A percentile compares a stretch with the other conserved stretches of the same genome.
Conservation (phyloP, 2,329 filamentous ascomycete species). For the Curvularia sp. region DNA sequence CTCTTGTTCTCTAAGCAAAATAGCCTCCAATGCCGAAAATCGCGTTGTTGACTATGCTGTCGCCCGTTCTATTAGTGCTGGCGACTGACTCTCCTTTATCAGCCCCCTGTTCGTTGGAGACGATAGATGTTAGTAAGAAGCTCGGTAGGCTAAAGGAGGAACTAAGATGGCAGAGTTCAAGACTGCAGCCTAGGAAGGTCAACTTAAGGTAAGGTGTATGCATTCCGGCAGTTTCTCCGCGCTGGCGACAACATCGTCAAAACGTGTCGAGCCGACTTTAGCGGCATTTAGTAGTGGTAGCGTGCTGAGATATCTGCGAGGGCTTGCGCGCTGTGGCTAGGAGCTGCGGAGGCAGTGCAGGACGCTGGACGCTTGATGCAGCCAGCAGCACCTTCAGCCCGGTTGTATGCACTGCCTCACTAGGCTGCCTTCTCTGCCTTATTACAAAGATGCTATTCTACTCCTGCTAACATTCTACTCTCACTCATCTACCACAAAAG, state of each 20-base stretch:
- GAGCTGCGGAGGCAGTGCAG: no score
- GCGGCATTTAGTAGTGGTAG: no score
- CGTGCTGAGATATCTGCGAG: no score
- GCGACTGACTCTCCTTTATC: not conserved
- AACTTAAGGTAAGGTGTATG: not conserved
- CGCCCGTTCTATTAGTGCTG: not conserved
- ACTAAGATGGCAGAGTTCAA: not conserved
- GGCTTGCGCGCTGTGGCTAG: no score
- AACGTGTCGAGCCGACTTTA: no score
- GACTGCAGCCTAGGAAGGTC: not conserved
- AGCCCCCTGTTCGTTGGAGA: not conserved
- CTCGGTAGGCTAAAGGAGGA: not conserved
- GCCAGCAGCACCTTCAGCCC: no score
- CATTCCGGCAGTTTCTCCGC: not conserved
- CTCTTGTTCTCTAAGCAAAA: not conserved
- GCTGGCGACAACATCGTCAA: no score
- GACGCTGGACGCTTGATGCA: no score
- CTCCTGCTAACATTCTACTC: not conserved
- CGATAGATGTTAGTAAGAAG: not conserved
- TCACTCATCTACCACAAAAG: no score
- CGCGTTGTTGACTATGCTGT: not conserved
- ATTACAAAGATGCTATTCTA: not conserved
- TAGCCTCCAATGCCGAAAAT: not conserved
- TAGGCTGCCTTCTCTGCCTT: constrained; percentile 11
- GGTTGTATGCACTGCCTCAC: constrained; percentile 3